Conservation (phyloP, 768 basidiomycete genomes). For the Boletus barrowsii region DNA sequence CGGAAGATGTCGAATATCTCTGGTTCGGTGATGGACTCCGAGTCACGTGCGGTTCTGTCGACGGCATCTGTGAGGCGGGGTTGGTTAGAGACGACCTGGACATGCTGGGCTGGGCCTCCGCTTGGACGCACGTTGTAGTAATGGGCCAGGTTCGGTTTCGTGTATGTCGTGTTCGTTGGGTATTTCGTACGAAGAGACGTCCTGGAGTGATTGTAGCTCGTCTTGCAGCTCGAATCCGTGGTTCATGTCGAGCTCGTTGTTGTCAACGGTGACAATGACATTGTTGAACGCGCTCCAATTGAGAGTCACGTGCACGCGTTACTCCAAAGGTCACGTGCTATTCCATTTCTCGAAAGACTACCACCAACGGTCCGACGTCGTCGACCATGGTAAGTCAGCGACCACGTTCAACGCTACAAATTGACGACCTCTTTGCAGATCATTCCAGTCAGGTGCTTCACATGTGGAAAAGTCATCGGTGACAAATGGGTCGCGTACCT, state of each 20-base stretch:
- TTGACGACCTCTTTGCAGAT: constrained; percentile 52
- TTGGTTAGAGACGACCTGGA: constrained; percentile 6
- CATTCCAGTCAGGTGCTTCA: constrained; percentile 94
- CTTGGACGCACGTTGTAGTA: constrained; percentile 55
- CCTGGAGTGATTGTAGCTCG: constrained; percentile 64
- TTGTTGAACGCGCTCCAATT: constrained; percentile 7
- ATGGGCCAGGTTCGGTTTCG: constrained; percentile 47
- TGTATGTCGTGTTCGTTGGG: constrained; percentile 63
- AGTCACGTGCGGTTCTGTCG: constrained; percentile 71
- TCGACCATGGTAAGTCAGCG: constrained; percentile 24
- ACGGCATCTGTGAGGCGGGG: constrained; percentile 58
- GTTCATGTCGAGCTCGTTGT: constrained; percentile 31
- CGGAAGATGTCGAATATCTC: constrained; percentile 81
- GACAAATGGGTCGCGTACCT: constrained; percentile 94
- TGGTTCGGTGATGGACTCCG: constrained; percentile 64
- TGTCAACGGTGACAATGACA: background rate
- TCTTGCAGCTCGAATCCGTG: constrained; percentile 73
- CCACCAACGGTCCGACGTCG: background rate
- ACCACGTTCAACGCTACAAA: background rate
- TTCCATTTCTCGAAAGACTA: background rate
- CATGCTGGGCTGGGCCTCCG: background rate
- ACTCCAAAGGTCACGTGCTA: constrained; percentile 3
- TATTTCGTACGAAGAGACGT: constrained; percentile 61
- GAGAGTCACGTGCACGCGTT: constrained; percentile 27
- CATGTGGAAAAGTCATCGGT: constrained; percentile 95